Base-by-base conservation (phyloP, 805 yeast species). In the Candida morakotiae region DNA sequence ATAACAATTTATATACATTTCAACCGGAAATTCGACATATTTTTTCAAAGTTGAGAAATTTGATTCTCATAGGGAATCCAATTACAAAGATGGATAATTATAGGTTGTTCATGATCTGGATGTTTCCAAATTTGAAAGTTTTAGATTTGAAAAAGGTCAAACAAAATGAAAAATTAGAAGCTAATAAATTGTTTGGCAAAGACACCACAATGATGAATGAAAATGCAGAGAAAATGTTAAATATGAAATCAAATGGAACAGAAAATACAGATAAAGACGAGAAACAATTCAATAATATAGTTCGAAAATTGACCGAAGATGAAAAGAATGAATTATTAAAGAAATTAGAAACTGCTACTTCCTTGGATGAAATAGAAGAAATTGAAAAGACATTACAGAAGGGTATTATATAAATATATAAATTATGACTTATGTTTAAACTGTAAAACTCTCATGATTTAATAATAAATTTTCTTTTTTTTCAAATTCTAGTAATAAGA, bases 331-430 rank as follows among this genome's bases (percentile, higher is more conserved):
- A 61, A 31, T 58, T 89, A 34, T 68, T 79, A 43, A 52, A 64
- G 28, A 71, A 77, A 44, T 63, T 89, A 39, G 67, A 70, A 36
- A 64, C 60, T 22, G 95, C 96, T 1, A 70, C 78, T 3, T 77
- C 80, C 35, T 53, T 89, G 40, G 84, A 74, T 5, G 96, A 89
- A 44, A 84, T 88, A 5, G 84, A 81, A 40, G 62, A 76, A 35
- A 73, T 88, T 17, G 94, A 87, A 53, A 63, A 59, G 19, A 65
- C 75, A 15, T 60, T 83, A 31, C 58, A 59, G 38, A 23, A 15
- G 26, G 44, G 47, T 13, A 22, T 32, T 31, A 15, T 41, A 33
- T 41, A 34, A 15, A n/a, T n/a, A n/a, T n/a, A n/a, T n/a, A n/a
- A n/a, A n/a, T n/a, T n/a, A n/a, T n/a, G n/a, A n/a, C n/a, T n/a